Conservation (phyloP, 148 eudicot species). For the Vaccinium vitisidaea region DNA sequence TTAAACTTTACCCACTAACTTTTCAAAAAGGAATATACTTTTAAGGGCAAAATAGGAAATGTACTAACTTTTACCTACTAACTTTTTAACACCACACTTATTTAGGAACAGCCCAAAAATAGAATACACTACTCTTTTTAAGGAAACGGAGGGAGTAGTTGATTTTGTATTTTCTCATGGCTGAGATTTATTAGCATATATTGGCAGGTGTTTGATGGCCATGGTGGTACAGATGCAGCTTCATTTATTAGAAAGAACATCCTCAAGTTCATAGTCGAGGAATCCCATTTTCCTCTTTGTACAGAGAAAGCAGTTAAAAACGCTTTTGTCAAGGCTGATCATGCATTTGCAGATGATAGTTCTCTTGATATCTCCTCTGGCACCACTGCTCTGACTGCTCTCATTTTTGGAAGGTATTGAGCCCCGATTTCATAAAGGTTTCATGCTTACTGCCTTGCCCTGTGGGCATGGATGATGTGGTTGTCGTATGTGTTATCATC, state of each 20-base stretch:
- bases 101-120: too few relatives aligned
- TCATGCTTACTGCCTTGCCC: not conserved
- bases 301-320: conserved; percentile 58
- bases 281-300: conserved; percentile 58
- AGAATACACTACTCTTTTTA: too few relatives aligned
- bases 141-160: not conserved
- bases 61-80: too few relatives aligned
- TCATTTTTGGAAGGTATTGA: conserved; percentile 66
- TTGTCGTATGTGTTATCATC: not conserved
- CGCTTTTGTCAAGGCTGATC: conserved; percentile 78
- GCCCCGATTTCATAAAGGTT: not conserved
- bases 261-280: conserved; percentile 66
- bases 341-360: conserved; percentile 67
- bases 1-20: too few relatives aligned
- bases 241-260: conserved; percentile 63
- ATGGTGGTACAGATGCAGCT: conserved; percentile 89
- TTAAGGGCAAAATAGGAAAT: too few relatives aligned
- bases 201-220: conserved; percentile 88
- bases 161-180: not conserved
- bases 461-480: not conserved
- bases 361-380: conserved; percentile 80
- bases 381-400: conserved; percentile 77
- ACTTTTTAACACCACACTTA: too few relatives aligned
- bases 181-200: not conserved
- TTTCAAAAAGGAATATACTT: too few relatives aligned